Base-by-base conservation (phyloP, 257 asterid species). In the Solanum arcanum region DNA sequence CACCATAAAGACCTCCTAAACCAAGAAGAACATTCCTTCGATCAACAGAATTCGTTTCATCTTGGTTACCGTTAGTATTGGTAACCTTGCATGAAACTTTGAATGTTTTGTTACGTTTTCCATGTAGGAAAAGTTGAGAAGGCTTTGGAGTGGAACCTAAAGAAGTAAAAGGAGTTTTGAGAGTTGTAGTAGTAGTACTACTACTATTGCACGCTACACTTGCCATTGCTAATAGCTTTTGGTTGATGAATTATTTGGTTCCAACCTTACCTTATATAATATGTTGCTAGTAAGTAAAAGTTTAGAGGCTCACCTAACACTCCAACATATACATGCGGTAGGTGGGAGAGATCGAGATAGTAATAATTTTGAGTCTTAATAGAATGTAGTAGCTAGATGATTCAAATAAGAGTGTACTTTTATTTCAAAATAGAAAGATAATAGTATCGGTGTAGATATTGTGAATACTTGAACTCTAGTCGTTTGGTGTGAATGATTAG, bases 21-120 rank as follows among this genome's bases (percentile, higher is more conserved):
- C 86, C 86, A 12, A 84, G 41, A 25, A 84, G 86, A n/a, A 84
- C 78, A 69, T 84, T 84, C 11, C 86, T 84, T 39, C 86, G 20
- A 21, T 84, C 78, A 27, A 78, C 42, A 39, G 37, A 23, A 35
- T 56, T 59, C 5, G 39, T 15, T 25, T 46, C 7, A 7, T 83
- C 9, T 27, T 47, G 27, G 27, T 83, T 47, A 11, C 41, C 41
- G 39, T 37, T 37, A 29, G 0, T 14, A 29, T 59, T 72, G 0
- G 56, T 2, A 41, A 73, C 47, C 3, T 75, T 78, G 84, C 84
- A 78, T 4, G 84, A 78, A 2, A 78, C 42, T 8, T 46, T 78
- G 84, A 78, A 78, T 0, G 3, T 16, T 15, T 78, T 16, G 66
- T 46, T 78, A 46, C 66, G 42, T 3, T 13, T 78, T 5, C 66